phyloP scores from a whole-genome alignment of 176 grass and related monocot species.

The Canna indica region DNA sequence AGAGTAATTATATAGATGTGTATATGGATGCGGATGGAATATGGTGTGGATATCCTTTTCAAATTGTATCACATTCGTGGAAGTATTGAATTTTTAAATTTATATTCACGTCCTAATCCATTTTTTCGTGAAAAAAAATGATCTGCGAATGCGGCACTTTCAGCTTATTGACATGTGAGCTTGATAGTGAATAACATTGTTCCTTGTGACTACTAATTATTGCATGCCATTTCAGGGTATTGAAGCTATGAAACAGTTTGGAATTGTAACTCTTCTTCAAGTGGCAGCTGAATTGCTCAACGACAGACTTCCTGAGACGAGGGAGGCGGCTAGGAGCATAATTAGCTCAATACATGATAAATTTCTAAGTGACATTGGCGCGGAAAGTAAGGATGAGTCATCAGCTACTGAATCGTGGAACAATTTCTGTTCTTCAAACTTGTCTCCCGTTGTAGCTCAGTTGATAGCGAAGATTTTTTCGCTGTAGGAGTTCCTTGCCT shows the following conservation, averaged over 20 bases:
- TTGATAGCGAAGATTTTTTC: constrained; percentile 62
- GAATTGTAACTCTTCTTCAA: constrained; percentile 51
- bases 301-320: constrained; percentile 78
- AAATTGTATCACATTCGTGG: too few relatives aligned
- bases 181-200: too few relatives aligned
- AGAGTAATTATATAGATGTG: too few relatives aligned
- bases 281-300: constrained; percentile 63
- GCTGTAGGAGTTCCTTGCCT: too few relatives aligned
- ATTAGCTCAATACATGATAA: constrained; percentile 42
- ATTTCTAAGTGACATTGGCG: constrained; percentile 29
- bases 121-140: too few relatives aligned
- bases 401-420: constrained; percentile 40
- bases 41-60: too few relatives aligned
- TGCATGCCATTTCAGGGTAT: constrained; percentile 29
- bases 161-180: too few relatives aligned
- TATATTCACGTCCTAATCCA: too few relatives aligned
- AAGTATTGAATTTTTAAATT: too few relatives aligned
- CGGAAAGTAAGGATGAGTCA: constrained; percentile 1
- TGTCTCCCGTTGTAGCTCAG: constrained; percentile 60
- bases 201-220: too few relatives aligned
- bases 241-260: constrained; percentile 58
- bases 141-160: too few relatives aligned
- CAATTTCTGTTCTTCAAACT: constrained; percentile 65
- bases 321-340: constrained; percentile 64
- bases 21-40: too few relatives aligned